phyloP scores from a whole-genome alignment of 352 stramenopile species.

The Globisporangium radiosum region DNA sequence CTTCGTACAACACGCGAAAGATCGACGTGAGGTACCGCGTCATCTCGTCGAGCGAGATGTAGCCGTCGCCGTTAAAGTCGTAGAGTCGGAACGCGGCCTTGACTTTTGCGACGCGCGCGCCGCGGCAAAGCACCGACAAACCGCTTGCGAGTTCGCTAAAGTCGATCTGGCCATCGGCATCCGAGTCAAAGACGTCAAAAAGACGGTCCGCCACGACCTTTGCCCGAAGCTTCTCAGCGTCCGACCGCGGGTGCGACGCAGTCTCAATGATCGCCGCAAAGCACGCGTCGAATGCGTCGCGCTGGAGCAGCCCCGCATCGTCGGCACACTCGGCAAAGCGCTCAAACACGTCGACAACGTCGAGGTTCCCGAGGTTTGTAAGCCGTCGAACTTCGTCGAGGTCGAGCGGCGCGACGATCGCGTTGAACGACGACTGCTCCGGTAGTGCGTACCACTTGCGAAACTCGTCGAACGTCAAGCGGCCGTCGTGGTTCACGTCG shows the following conservation, averaged over 20 bases:
- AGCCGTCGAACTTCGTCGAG: slow-evolving; percentile 79
- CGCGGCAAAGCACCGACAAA: slow-evolving; percentile 81
- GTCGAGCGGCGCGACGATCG: slow-evolving; percentile 62
- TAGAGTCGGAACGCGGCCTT: slow-evolving; percentile 80
- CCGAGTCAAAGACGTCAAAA: slow-evolving; percentile 76
- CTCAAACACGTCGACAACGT: slow-evolving; percentile 85
- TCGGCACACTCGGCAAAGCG: slow-evolving; percentile 71
- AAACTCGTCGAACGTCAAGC: slow-evolving; percentile 84
- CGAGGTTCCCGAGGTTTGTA: slow-evolving; percentile 75
- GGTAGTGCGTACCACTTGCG: slow-evolving; percentile 74
- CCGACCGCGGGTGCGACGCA: slow-evolving; percentile 48
- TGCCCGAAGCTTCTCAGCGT: slow-evolving; percentile 53
- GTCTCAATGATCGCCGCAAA: slow-evolving; percentile 69
- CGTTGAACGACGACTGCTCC: slow-evolving; percentile 62
- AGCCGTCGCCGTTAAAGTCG: slow-evolving; percentile 82
- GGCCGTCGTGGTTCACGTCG: slow-evolving; percentile 79
- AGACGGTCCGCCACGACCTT: slow-evolving; percentile 70
- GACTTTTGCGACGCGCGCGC: slow-evolving; percentile 73
- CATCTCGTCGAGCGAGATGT: slow-evolving; percentile 85
- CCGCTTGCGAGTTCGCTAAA: slow-evolving; percentile 84
- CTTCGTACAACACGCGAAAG: slow-evolving; percentile 84
- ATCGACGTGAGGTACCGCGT: slow-evolving; percentile 81
- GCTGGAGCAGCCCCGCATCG: slow-evolving; percentile 48
- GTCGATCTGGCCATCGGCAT: slow-evolving; percentile 75
- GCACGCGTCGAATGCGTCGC: slow-evolving; percentile 65